These are phyloP conservation scores for Ceraceosorus guamensis DNA, from an alignment of 1,284 basidiomycete species.

Conservation along the genomic window DNA sequence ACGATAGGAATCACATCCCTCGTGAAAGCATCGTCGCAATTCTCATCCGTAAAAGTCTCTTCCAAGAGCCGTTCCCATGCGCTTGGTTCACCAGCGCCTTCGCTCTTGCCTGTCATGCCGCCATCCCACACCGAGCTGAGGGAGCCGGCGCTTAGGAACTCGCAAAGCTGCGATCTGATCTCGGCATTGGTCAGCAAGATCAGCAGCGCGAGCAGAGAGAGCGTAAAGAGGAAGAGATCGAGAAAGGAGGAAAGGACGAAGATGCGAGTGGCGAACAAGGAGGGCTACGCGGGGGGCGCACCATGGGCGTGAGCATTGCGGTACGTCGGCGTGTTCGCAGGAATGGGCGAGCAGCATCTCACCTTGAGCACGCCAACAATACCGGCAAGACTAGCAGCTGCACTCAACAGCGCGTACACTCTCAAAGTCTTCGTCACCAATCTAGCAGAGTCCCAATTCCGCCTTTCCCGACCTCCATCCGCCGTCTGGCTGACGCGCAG, in stretches of 20 bases:
- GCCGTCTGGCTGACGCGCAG: too few relatives aligned
- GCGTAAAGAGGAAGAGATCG: slow-evolving; percentile 28
- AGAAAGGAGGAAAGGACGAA: slow-evolving; percentile 34
- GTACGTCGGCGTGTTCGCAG: neutral
- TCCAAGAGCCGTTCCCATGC: slow-evolving; percentile 22
- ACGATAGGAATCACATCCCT: slow-evolving; percentile 21
- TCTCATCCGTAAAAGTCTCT: slow-evolving; percentile 22
- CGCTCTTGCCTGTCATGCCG: neutral
- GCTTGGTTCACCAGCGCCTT: too few relatives aligned
- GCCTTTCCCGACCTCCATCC: slow-evolving; percentile 23
- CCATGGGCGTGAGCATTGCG: too few relatives aligned
- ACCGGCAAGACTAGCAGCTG: slow-evolving; percentile 21
- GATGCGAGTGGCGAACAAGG: slow-evolving; percentile 21
- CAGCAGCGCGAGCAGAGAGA: slow-evolving; percentile 25
- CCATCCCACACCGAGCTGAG: neutral
- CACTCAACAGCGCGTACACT: slow-evolving; percentile 22
- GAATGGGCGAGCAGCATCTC: neutral
- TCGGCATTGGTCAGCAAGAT: slow-evolving; percentile 28
- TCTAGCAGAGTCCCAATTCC: slow-evolving; percentile 26
- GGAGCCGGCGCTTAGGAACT: neutral
- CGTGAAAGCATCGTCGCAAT: slow-evolving; percentile 30
- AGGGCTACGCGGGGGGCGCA: slow-evolving; percentile 14
- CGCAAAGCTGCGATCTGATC: slow-evolving; percentile 26
- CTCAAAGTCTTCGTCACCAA: slow-evolving; percentile 17
- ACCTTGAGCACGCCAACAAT: slow-evolving; percentile 19